These are phyloP conservation scores for Carpinus viminea DNA, from an alignment of 306 rosid species.

Conservation along the genomic window DNA sequence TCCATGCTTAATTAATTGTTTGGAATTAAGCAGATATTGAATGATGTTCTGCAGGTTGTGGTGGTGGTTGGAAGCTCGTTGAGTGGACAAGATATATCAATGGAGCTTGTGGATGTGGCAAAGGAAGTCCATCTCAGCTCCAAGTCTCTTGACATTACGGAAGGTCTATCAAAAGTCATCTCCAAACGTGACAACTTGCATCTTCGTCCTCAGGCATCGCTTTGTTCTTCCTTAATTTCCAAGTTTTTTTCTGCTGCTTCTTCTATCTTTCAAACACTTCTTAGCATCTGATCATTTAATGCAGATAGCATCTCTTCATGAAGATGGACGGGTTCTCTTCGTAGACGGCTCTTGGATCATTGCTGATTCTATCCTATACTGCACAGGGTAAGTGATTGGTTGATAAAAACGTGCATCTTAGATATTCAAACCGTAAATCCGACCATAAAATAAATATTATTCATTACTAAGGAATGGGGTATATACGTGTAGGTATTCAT, in stretches of 20 bases:
- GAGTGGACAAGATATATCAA: constrained; percentile 88
- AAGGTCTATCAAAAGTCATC: constrained; percentile 80
- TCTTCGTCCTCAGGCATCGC: constrained; percentile 72
- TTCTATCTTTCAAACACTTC: no score
- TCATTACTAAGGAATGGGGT: constrained; percentile 23
- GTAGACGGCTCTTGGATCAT: constrained; percentile 64
- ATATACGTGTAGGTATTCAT: constrained; percentile 71
- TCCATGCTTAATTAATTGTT: neutral
- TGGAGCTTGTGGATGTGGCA: constrained; percentile 75
- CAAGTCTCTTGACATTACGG: constrained; percentile 56
- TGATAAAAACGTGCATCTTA: no score
- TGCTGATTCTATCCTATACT: constrained; percentile 75
- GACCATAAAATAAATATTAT: no score
- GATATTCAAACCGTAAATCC: no score
- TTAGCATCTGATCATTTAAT: neutral
- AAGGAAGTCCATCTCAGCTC: constrained; percentile 75
- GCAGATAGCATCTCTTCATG: constrained; percentile 78
- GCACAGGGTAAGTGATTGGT: constrained; percentile 58
- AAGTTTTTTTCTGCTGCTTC: neutral
- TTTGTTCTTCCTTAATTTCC: neutral
- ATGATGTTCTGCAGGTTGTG: constrained; percentile 44
- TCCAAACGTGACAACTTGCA: constrained; percentile 63
- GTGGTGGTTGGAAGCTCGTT: constrained; percentile 84
- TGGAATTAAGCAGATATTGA: no score
- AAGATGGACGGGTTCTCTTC: constrained; percentile 75